These are phyloP conservation scores for button mushroom (Agaricus bisporus) DNA, from an alignment of 768 basidiomycete genomes.

Conservation along the genomic window DNA sequence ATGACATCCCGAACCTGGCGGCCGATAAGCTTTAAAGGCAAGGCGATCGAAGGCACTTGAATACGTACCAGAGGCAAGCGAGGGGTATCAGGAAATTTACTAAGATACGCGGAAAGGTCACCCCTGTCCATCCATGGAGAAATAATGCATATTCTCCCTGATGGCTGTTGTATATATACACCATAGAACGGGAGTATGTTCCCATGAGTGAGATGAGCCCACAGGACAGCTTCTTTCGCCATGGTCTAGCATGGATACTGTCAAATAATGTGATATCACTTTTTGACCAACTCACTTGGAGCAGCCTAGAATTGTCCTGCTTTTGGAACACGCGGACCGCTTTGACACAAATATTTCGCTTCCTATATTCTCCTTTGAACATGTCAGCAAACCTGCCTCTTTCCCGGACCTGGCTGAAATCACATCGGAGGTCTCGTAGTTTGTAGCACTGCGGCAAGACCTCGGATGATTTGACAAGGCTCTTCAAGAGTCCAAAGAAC, in stretches of 20 bases:
- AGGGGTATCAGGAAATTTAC: constrained; percentile 4
- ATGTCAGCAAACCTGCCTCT: neutral
- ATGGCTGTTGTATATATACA: constrained; percentile 14
- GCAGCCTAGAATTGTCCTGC: too few relatives aligned
- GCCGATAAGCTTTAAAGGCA: too few relatives aligned
- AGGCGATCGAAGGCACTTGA: too few relatives aligned
- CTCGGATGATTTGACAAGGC: neutral
- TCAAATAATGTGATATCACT: neutral
- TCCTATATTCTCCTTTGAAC: neutral
- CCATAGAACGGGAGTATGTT: constrained; percentile 32
- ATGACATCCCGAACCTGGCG: constrained; percentile 6
- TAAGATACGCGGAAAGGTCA: constrained; percentile 14
- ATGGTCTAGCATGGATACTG: neutral
- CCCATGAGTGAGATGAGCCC: constrained; percentile 26
- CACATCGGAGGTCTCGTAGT: neutral
- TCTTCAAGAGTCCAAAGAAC: neutral
- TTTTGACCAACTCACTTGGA: neutral
- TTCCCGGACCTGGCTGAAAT: neutral
- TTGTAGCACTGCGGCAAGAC: neutral
- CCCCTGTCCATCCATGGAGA: constrained; percentile 19
- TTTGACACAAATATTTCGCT: neutral
- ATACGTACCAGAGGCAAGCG: constrained; percentile 11
- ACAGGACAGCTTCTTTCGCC: constrained; percentile 23
- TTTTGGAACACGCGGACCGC: neutral
- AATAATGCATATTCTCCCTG: constrained; percentile 10